Evolutionary conservation across 225 moss, liverwort and hornwort genomes (phyloP).

Genomic region (Rhytidiadelphus loreus): DNA sequence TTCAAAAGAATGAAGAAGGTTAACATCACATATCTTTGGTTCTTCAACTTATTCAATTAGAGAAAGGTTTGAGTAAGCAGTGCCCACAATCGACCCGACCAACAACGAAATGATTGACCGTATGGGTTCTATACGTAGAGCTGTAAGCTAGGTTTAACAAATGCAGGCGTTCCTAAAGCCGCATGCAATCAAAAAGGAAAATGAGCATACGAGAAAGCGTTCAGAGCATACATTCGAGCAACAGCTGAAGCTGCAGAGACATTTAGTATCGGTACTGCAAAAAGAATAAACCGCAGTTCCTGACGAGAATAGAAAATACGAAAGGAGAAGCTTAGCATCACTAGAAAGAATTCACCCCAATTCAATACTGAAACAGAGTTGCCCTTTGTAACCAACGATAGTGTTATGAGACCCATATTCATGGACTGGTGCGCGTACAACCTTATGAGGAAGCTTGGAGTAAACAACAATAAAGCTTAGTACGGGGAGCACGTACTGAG

Average conservation of each 20-base stretch:
- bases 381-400: not conserved
- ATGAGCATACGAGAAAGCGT: not conserved
- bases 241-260: constrained; percentile 76
- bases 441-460: constrained; percentile 97
- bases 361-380: not conserved
- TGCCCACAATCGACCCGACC: not conserved
- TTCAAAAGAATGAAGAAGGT: not conserved
- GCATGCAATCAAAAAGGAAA: not conserved
- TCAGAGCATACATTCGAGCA: constrained; percentile 62
- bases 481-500: constrained; percentile 63
- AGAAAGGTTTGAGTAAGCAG: not conserved
- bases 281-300: constrained; percentile 91
- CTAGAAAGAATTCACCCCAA: not conserved
- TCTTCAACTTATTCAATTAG: not conserved
- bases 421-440: not conserved
- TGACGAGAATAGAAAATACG: constrained; percentile 9
- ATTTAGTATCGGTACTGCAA: constrained; percentile 78
- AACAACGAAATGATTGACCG: not conserved
- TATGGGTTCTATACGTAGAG: not conserved
- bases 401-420: not conserved
- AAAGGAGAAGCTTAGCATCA: not conserved
- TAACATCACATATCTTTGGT: not conserved
- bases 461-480: constrained; percentile 72
- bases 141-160: not conserved
- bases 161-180: not conserved